phyloP scores from a whole-genome alignment of 2,329 filamentous ascomycete species.

The Fusarium agapanthi region DNA sequence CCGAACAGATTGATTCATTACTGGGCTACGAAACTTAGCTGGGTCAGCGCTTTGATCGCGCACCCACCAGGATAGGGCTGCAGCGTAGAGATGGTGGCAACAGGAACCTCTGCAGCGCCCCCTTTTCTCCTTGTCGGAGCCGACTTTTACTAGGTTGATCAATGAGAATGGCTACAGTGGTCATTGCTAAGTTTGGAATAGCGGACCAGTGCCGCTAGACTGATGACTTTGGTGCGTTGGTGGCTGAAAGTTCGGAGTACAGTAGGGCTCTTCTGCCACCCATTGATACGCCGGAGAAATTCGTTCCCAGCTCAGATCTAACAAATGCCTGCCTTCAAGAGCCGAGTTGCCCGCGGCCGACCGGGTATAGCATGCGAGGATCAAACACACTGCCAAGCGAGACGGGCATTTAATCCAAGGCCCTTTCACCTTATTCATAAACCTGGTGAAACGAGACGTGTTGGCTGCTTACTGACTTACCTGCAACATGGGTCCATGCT shows the following conservation, averaged over 20 bases:
- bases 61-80: not conserved
- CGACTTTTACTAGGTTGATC: not conserved
- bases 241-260: not conserved
- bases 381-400: not conserved
- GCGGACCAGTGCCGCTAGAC: not conserved
- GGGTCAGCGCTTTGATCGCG: slow-evolving; percentile 5
- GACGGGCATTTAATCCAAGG: not conserved
- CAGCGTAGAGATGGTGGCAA: not conserved
- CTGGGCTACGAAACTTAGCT: not conserved
- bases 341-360: not conserved
- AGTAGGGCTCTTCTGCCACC: not conserved
- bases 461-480: not conserved
- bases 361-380: not conserved
- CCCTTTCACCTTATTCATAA: not conserved
- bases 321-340: not conserved
- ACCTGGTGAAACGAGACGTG: slow-evolving; percentile 1
- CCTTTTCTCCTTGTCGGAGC: not conserved
- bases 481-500: not conserved
- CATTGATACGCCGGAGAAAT: not conserved
- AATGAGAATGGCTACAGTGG: not conserved
- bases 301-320: not conserved
- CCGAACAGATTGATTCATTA: not conserved
- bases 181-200: not conserved
- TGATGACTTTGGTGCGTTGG: not conserved
- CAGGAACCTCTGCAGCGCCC: not conserved